Evolutionary conservation across 139 green algal species (phyloP), one percentile per base, ranked within the genome.

Genomic region (Coelastrella sp.): DNA sequence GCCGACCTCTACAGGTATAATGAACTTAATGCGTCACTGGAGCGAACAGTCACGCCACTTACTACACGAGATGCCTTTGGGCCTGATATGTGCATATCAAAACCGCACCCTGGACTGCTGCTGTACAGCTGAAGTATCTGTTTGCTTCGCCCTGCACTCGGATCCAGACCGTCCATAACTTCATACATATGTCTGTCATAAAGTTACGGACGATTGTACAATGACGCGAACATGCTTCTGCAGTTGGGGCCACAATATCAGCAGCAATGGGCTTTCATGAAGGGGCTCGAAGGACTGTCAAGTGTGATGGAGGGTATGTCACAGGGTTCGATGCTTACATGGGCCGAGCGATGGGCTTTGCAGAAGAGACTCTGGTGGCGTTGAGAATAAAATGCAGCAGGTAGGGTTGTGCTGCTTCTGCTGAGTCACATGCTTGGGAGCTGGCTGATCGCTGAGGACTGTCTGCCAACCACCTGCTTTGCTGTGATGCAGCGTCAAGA

Each of bases 251-350:
- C 5, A 77, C 68, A 38, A 32, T 21, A 2, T 64, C 53, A 21
- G 51, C 21, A 25, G 41, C 71, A 34, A 74, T 84, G 77, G 77
- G 77, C 37, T 84, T 74, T 27, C 77, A 84, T 51, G 77, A 84
- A 27, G 77, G 77, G 8, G 59, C 77, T 9, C 35, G 59, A 60
- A 38, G 77, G n/a, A 84, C 59, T 38, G 60, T 84, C 13, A 51
- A 50, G 6, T 84, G 77, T 41, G 60, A 73, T 25, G 77, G 77
- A 8, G 77, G 77, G 13, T 74, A 75, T 43, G 6, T 84, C 30
- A 84, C 77, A 21, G 77, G 77, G 2, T 75, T 84, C 32, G 77
- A 84, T 2, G 43, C 43, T 1, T 84, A 35, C 30, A 40, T 73
- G 59, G 59, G 27, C 0, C n/a, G 15, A 6, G 21, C 40, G 3